These are phyloP conservation scores for Pulicaria dysenterica DNA, from an alignment of 129 eudicot species.

Conservation along the genomic window DNA sequence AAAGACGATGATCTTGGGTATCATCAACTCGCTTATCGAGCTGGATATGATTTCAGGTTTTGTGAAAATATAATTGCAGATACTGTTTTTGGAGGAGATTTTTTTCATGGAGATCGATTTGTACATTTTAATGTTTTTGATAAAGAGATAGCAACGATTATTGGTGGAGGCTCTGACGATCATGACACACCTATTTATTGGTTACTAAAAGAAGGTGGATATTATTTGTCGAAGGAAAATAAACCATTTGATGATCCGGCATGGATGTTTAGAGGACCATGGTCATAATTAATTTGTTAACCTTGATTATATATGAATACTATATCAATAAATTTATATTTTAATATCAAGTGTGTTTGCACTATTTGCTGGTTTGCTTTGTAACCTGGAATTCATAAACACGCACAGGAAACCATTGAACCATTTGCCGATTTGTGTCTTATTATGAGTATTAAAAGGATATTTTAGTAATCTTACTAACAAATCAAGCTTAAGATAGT, in stretches of 20 bases:
- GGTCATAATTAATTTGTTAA: not conserved
- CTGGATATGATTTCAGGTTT: not conserved
- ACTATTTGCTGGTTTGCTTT: too few relatives aligned
- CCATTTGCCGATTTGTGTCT: too few relatives aligned
- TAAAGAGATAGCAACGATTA: not conserved
- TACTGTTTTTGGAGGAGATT: conserved; percentile 14
- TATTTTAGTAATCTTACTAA: too few relatives aligned
- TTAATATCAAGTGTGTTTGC: too few relatives aligned
- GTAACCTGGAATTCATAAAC: too few relatives aligned
- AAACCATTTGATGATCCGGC: not conserved
- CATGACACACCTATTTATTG: not conserved
- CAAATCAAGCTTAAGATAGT: too few relatives aligned
- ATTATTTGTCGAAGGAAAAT: conserved; percentile 12
- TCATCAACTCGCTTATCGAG: not conserved
- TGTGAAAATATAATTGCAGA: not conserved
- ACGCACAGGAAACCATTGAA: too few relatives aligned
- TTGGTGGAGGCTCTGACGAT: not conserved
- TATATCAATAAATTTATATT: not conserved
- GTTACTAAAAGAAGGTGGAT: conserved; percentile 19
- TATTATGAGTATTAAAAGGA: too few relatives aligned
- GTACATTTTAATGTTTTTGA: conserved; percentile 14
- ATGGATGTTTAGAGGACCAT: not conserved
- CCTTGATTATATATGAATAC: not conserved
- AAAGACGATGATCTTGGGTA: conserved; percentile 18
- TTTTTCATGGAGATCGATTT: not conserved